These are phyloP conservation scores for Conoideocrella luteorostrata DNA, from an alignment of 2,329 filamentous ascomycete genomes.

Conservation along the genomic window DNA sequence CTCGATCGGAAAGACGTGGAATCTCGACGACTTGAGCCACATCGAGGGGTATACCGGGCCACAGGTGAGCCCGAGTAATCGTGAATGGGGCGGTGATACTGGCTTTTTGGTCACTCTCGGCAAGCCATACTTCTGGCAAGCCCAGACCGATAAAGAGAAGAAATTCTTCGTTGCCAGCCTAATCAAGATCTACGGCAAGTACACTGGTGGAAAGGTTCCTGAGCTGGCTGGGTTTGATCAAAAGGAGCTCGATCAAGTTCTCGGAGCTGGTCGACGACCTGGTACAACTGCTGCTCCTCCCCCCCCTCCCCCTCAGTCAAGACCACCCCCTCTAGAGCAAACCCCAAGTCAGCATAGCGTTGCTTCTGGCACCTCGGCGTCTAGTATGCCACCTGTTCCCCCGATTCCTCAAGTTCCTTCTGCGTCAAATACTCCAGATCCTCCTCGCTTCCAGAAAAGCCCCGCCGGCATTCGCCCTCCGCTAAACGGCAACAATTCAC, in stretches of 20 bases:
- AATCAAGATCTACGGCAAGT: conserved; percentile 95
- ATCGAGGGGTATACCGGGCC: conserved; percentile 76
- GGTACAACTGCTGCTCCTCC: conserved; percentile 17
- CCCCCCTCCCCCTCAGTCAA: conserved; percentile 11
- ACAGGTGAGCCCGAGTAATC: conserved; percentile 48
- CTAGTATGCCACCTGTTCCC: conserved; percentile 10
- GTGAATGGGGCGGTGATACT: conserved; percentile 73
- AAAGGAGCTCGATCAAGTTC: conserved; percentile 68
- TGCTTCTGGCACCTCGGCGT: conserved; percentile 12
- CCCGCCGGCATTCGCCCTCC: conserved; percentile 25
- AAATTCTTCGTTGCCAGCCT: conserved; percentile 97
- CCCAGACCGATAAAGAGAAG: conserved; percentile 89
- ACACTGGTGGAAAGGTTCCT: conserved; percentile 79
- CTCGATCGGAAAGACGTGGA: conserved; percentile 98
- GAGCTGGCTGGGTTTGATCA: conserved; percentile 77
- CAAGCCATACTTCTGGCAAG: conserved; percentile 97
- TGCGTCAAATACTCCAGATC: conserved; percentile 17
- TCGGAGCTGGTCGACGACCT: conserved; percentile 48
- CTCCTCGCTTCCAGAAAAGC: conserved; percentile 21
- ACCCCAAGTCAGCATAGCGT: conserved; percentile 14
- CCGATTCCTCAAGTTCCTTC: conserved; percentile 13
- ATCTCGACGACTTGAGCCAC: conserved; percentile 77
- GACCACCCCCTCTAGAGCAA: conserved; percentile 22
- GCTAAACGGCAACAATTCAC: conserved; percentile 39
- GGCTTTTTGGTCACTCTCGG: conserved; percentile 85